Base-by-base conservation (phyloP, 2,329 filamentous ascomycete genomes). In the Alternaria panax region DNA sequence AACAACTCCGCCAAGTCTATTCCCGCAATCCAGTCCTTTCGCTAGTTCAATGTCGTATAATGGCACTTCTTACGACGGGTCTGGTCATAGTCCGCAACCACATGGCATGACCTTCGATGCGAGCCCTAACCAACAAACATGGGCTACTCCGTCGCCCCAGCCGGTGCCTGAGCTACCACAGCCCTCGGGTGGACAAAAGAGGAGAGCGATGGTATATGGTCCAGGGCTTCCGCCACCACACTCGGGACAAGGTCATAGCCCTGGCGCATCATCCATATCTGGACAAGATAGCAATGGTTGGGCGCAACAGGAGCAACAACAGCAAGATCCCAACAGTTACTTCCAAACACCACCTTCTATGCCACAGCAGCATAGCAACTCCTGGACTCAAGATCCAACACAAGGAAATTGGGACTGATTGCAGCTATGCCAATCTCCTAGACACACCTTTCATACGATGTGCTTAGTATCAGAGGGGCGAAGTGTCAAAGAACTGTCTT, bases 201-300 rank as follows among this genome's bases (percentile, higher is more conserved):
- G 75, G 14, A 68, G 74, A 46, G 75, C 75, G 1, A 28, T 75
- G 50, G 54, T 77, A 0, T 76, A 72, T 48, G 74, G 73, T 0
- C 65, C 72, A 0, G 73, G 71, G 1, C 16, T 75, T 1, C 60
- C 60, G 14, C 47, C 57, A 12, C 60, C 61, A 11, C 65, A 61
- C 7, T 50, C 59, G 7, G 45, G 30, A 5, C 60, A 59, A 14
- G 48, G 54, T 3, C 60, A 56, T 7, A 67, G 65, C n/a, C 65
- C 63, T 8, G 54, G 48, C 7, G 53, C 55, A 11, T 54, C 59
- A n/a, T 57, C 51, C 8, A 55, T 24, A 7, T 50, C 48, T n/a
- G 42, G 30, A 2, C 54, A 60, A 45, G 40, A 53, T 11, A 40
- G 20, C 7, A 43, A 42, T 20, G 47, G 41, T 1, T 62, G 59